Percentiles rank a stretch among this genome's conserved stretches.
Evolutionary conservation across 805 yeast species (phyloP).

Genomic region (Cyberlindnera suaveolens): DNA sequence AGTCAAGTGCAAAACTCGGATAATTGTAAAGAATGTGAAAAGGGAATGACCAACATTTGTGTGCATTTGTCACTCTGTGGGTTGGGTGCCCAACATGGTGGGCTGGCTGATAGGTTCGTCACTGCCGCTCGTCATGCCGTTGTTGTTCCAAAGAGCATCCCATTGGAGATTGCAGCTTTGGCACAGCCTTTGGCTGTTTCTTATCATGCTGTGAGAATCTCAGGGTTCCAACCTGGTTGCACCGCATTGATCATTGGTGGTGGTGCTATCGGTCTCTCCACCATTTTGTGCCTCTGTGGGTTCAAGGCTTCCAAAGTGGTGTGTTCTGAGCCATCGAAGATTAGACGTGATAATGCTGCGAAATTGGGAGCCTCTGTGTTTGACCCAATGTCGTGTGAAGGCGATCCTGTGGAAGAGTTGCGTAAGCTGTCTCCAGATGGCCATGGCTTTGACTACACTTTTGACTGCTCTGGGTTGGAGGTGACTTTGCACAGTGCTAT

Average conservation of each 20-base stretch:
- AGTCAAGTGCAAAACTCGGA: conserved; percentile 22
- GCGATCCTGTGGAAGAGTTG: conserved; percentile 32
- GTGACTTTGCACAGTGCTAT: conserved; percentile 48
- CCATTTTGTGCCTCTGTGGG: conserved; percentile 45
- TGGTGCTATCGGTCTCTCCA: conserved; percentile 50
- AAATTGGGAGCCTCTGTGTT: conserved; percentile 41
- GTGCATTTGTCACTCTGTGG: conserved; percentile 44
- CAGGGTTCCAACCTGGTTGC: conserved; percentile 35
- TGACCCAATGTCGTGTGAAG: conserved; percentile 37
- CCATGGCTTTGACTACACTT: conserved; percentile 43
- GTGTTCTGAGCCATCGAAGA: conserved; percentile 43
- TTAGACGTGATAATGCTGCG: conserved; percentile 43
- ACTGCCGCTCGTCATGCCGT: conserved; percentile 34
- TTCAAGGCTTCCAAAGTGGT: conserved; percentile 37
- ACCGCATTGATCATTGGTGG: conserved; percentile 46
- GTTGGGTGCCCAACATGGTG: conserved; percentile 52
- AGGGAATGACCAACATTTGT: conserved; percentile 49
- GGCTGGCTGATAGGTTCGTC: conserved; percentile 43
- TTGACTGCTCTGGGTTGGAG: conserved; percentile 51
- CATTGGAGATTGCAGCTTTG: conserved; percentile 43
- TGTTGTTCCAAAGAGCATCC: conserved; percentile 35
- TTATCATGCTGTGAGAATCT: conserved; percentile 48
- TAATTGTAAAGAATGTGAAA: conserved; percentile 42
- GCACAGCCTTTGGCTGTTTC: conserved; percentile 55
- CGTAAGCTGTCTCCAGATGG: conserved; percentile 33